phyloP scores from a whole-genome alignment of 225 moss, liverwort and hornwort genomes.

The Rhytidiadelphus loreus region DNA sequence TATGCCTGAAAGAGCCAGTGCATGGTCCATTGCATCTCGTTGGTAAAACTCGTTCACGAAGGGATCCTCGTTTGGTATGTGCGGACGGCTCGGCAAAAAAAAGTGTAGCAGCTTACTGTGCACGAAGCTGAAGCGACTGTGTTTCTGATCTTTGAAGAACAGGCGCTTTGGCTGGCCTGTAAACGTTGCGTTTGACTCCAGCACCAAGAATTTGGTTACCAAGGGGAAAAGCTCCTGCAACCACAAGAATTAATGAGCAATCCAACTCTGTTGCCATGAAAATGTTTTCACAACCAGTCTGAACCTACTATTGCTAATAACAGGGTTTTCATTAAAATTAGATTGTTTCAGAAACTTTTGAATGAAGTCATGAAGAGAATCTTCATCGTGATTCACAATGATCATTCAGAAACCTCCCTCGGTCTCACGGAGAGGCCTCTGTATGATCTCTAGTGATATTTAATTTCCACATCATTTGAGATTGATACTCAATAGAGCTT shows the following conservation, averaged over 20 bases:
- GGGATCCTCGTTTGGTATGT: conserved; percentile 32
- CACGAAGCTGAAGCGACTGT: conserved; percentile 35
- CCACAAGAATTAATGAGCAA: neutral
- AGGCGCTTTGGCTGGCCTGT: conserved; percentile 66
- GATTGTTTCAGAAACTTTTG: neutral
- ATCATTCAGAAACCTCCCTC: neutral
- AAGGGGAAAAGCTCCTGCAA: conserved; percentile 53
- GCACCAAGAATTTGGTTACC: conserved; percentile 57
- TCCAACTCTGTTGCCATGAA: neutral
- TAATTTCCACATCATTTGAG: neutral
- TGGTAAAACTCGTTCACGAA: conserved; percentile 43
- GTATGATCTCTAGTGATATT: neutral
- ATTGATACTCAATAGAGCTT: neutral
- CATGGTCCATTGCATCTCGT: conserved; percentile 28
- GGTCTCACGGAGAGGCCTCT: neutral
- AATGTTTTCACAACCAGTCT: neutral
- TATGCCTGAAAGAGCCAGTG: conserved; percentile 31
- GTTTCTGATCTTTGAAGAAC: conserved; percentile 31
- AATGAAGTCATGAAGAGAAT: neutral
- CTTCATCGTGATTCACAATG: neutral
- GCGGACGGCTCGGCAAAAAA: conserved; percentile 21
- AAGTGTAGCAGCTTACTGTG: conserved; percentile 40
- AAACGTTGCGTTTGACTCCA: conserved; percentile 73
- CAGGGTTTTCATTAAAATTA: neutral
- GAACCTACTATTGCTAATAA: too few species aligned